Conservation (phyloP, 495 filamentous ascomycete genomes). For the Talaromyces stipitatus region DNA sequence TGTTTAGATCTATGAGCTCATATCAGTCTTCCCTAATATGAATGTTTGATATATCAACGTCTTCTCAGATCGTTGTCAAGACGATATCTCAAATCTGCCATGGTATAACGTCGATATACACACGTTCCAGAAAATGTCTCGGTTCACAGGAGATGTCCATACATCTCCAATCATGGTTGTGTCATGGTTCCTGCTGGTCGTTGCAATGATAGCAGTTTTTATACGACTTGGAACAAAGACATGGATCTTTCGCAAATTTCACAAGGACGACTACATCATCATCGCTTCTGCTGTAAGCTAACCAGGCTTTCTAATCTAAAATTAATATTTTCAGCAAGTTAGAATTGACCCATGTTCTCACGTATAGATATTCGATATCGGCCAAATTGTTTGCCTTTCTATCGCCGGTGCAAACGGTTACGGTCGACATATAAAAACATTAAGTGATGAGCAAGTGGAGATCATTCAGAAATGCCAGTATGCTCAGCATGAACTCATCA, state of each 20-base stretch:
- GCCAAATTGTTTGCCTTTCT: conserved; percentile 14
- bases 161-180: conserved; percentile 8
- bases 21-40: background rate
- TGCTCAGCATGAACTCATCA: conserved; percentile 22
- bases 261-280: conserved; percentile 15
- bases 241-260: conserved; percentile 12
- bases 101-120: background rate
- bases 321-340: background rate
- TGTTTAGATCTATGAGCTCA: background rate
- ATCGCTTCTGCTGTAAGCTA: conserved; percentile 13
- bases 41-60: background rate
- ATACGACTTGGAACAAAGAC: conserved; percentile 15
- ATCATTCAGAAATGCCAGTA: conserved; percentile 23
- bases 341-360: conserved; percentile 1
- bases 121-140: background rate
- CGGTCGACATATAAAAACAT: conserved; percentile 12
- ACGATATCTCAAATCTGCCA: background rate
- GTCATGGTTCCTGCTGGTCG: conserved; percentile 15
- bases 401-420: conserved; percentile 15
- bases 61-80: background rate
- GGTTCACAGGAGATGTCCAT: background rate
- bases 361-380: conserved; percentile 8
- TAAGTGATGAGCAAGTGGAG: conserved; percentile 7
- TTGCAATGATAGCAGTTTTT: conserved; percentile 10
- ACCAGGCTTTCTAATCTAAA: background rate